A percentile compares a stretch with the other conserved stretches of the same genome.
Evolutionary conservation across 208 protist species (phyloP).

Genomic region (Dictyostelium gargantuum): DNA sequence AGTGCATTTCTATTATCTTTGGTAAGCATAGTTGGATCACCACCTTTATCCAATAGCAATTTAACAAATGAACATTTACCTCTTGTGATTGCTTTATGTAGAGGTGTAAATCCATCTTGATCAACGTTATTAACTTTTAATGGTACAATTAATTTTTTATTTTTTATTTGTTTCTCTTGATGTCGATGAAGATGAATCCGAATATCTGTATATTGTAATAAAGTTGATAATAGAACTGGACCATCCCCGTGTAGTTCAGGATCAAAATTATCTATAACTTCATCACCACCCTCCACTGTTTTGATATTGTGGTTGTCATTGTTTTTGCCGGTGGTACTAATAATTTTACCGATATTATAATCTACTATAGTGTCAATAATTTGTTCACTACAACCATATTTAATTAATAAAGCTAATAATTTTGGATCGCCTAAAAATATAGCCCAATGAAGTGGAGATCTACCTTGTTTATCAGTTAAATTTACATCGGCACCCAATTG

Average conservation of each 20-base stretch:
- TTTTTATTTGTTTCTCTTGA: not conserved
- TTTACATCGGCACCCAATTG: conserved; percentile 35
- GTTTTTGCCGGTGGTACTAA: not conserved
- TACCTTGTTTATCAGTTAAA: not conserved
- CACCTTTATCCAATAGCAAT: conserved; percentile 29
- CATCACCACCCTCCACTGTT: no score
- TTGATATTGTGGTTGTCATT: not conserved
- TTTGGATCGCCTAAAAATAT: conserved; percentile 40
- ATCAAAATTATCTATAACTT: no score
- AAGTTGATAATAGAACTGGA: not conserved
- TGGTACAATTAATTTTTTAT: not conserved
- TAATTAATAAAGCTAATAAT: conserved; percentile 1
- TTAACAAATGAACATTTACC: conserved; percentile 38
- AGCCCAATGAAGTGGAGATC: conserved; percentile 54
- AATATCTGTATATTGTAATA: no score
- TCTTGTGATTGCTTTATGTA: conserved; percentile 37
- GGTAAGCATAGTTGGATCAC: not conserved
- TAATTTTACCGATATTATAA: not conserved
- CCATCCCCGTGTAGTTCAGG: no score
- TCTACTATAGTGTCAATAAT: not conserved
- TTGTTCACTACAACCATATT: conserved; percentile 21
- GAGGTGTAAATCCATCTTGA: conserved; percentile 42
- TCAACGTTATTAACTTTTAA: conserved; percentile 34
- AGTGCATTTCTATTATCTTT: conserved; percentile 40
- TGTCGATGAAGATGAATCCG: not conserved